These are phyloP conservation scores for Phytopythium helicoides DNA, from an alignment of 352 stramenopile genomes.

Conservation along the genomic window DNA sequence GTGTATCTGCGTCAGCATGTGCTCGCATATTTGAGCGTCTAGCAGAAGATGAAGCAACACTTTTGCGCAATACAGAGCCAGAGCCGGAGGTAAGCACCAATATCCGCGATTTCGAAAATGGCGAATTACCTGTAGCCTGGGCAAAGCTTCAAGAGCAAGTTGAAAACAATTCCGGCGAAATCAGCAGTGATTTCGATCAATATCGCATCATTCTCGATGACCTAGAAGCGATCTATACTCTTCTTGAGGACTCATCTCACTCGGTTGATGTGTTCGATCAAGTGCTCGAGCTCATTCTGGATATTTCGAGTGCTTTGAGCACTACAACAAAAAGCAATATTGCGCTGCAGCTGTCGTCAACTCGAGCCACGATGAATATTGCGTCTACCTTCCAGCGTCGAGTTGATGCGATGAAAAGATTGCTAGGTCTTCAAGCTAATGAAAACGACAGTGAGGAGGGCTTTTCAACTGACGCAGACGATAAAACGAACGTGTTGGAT, in stretches of 20 bases:
- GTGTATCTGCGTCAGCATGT: constrained; percentile 12
- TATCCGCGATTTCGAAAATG: neutral
- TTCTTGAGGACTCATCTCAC: neutral
- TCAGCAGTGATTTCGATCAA: neutral
- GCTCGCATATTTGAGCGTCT: constrained; percentile 3
- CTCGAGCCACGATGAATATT: neutral
- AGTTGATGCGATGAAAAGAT: neutral
- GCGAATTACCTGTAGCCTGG: neutral
- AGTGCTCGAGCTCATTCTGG: neutral
- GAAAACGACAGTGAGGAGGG: too few species aligned
- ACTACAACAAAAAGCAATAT: neutral
- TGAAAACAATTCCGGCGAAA: neutral
- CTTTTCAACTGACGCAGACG: too few species aligned
- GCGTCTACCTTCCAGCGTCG: neutral
- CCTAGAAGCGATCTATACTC: neutral
- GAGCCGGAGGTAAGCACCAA: neutral
- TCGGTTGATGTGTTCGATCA: neutral
- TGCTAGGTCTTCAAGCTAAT: neutral
- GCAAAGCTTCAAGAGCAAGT: neutral
- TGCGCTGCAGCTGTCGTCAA: neutral
- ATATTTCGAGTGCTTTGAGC: neutral
- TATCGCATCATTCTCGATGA: neutral
- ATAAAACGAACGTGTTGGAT: too few species aligned
- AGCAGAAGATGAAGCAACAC: neutral
- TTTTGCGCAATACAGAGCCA: neutral